Conservation (phyloP, 495 filamentous ascomycete species). For the Lindgomyces ingoldianus region DNA sequence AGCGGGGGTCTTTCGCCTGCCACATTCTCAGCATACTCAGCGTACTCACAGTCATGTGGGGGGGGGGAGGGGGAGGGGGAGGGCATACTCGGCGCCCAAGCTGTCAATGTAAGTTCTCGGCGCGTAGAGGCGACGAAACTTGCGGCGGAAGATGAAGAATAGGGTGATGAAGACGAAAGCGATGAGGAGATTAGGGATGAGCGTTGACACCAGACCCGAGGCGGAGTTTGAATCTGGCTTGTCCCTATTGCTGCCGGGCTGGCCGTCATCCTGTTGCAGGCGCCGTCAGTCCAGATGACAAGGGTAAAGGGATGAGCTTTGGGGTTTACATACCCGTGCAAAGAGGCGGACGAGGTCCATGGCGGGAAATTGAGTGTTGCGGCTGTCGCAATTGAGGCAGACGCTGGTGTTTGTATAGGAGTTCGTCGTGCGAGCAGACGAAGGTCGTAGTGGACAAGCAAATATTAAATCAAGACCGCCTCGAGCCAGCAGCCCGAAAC, state of each 20-base stretch:
- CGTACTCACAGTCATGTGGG: neutral
- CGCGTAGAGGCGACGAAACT: conserved; percentile 75
- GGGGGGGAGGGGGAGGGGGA: neutral
- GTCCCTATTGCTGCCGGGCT: conserved; percentile 19
- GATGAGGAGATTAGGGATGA: conserved; percentile 68
- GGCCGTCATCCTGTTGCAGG: conserved; percentile 14
- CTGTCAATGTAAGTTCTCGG: conserved; percentile 84
- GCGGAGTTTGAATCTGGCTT: conserved; percentile 49
- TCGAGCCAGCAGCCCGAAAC: neutral
- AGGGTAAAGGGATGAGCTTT: neutral
- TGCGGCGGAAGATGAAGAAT: conserved; percentile 77
- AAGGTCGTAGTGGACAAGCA: neutral
- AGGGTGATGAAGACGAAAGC: conserved; percentile 64
- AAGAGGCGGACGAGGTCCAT: conserved; percentile 12
- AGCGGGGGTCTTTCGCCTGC: conserved; percentile 48
- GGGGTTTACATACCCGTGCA: conserved; percentile 4
- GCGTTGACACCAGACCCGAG: conserved; percentile 66
- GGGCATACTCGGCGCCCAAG: conserved; percentile 59
- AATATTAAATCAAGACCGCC: neutral
- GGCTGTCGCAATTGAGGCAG: neutral
- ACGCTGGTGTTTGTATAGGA: neutral
- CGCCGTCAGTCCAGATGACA: neutral
- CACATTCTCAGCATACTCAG: neutral
- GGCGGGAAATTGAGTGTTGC: neutral
- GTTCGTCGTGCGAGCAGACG: neutral